These are phyloP conservation scores for Fabrea salina DNA, from an alignment of 169 alveolate genomes.

Conservation along the genomic window DNA sequence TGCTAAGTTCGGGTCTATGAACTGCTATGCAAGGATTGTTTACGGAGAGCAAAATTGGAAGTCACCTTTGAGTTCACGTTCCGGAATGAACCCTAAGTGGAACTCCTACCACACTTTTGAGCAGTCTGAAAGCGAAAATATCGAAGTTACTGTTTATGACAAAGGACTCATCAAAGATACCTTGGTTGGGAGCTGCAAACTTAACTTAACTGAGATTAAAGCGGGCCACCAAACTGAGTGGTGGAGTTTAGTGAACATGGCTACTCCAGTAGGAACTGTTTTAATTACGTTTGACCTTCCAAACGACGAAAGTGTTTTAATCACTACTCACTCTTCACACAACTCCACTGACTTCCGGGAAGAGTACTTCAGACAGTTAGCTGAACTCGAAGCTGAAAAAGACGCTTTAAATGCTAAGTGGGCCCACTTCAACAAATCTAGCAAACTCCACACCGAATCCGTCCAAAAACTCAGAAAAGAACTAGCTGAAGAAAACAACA, in stretches of 20 bases:
- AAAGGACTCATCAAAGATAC: background rate
- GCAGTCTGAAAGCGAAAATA: background rate
- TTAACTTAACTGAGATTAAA: background rate
- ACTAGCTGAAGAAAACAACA: background rate
- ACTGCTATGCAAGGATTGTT: background rate
- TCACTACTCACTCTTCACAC: conserved; percentile 17
- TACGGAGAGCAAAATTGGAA: conserved; percentile 19
- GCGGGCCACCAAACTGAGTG: background rate
- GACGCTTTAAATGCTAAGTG: background rate
- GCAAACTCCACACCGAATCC: background rate
- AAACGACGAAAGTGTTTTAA: background rate
- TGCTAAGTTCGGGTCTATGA: background rate
- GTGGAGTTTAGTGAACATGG: background rate
- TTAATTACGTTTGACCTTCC: background rate
- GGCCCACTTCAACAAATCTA: background rate
- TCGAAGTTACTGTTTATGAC: background rate
- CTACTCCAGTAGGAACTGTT: background rate
- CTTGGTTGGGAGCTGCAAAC: background rate
- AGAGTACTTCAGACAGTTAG: background rate
- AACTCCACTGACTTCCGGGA: background rate
- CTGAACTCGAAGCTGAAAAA: background rate
- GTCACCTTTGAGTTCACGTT: background rate
- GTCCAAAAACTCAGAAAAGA: background rate
- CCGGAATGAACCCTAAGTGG: background rate
- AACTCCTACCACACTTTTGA: background rate